A percentile compares a stretch with the other conserved stretches of the same genome.
Conservation (phyloP, 2,329 filamentous ascomycete species). For the Penicillium sp. region DNA sequence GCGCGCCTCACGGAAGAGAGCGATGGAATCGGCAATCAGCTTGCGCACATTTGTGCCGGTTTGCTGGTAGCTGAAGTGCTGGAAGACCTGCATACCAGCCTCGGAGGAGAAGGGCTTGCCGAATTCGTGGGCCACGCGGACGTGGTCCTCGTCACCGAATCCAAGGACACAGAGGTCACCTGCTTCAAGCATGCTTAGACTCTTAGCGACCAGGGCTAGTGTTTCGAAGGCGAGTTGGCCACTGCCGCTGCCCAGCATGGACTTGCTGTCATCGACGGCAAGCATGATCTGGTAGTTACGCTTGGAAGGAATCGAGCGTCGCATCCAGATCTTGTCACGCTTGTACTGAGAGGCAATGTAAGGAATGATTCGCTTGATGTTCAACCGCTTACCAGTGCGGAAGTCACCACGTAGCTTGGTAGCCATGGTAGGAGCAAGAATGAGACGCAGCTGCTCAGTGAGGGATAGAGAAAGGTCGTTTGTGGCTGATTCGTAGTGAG, state of each 20-base stretch:
- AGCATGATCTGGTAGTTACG: constrained; percentile 96
- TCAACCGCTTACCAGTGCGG: constrained; percentile 95
- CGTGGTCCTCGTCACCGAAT: constrained; percentile 71
- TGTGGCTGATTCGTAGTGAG: constrained; percentile 77
- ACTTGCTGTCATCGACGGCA: constrained; percentile 92
- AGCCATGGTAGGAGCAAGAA: constrained; percentile 88
- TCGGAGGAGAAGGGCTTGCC: constrained; percentile 77
- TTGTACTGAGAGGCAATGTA: constrained; percentile 99
- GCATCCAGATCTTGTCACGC: constrained; percentile 99
- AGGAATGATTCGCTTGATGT: constrained; percentile 98
- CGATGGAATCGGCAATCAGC: constrained; percentile 74
- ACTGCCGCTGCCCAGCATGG: constrained; percentile 81
- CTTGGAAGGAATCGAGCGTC: constrained; percentile 85
- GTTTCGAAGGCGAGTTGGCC: constrained; percentile 88
- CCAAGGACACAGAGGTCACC: constrained; percentile 90
- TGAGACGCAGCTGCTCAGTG: constrained; percentile 91
- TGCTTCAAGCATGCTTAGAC: constrained; percentile 87
- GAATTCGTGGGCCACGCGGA: constrained; percentile 84
- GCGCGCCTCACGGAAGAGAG: constrained; percentile 76
- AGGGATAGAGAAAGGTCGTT: constrained; percentile 83
- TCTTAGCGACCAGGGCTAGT: constrained; percentile 83
- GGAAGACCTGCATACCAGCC: constrained; percentile 78
- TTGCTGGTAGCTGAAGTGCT: constrained; percentile 82
- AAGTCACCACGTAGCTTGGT: constrained; percentile 97
- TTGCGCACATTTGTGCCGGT: constrained; percentile 80